Evolutionary conservation across 2,329 filamentous ascomycete species (phyloP).

Genomic region (Phaeosphaeria sp.): DNA sequence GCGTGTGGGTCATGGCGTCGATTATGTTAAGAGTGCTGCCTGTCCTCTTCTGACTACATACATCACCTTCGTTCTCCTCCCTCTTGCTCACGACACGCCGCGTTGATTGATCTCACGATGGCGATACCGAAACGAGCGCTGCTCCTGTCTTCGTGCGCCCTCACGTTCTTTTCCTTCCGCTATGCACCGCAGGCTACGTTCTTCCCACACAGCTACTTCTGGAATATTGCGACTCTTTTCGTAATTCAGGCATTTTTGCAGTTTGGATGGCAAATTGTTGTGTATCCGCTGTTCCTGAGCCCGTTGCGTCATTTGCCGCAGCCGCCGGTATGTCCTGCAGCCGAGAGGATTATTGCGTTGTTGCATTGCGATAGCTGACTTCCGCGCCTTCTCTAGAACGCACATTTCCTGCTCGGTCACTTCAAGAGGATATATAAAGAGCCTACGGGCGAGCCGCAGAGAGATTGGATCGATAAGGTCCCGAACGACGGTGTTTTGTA

Average conservation of each 20-base stretch:
- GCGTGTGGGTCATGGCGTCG: conserved; percentile 8
- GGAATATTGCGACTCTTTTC: conserved; percentile 52
- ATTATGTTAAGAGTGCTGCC: neutral
- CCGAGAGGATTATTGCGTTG: neutral
- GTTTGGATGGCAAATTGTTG: conserved; percentile 52
- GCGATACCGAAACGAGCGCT: conserved; percentile 35
- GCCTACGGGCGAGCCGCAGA: conserved; percentile 52
- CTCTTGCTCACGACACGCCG: neutral
- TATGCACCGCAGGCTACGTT: conserved; percentile 43
- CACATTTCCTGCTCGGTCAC: conserved; percentile 50
- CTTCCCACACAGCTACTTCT: conserved; percentile 39
- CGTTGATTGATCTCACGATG: conserved; percentile 21
- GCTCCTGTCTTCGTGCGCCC: conserved; percentile 28
- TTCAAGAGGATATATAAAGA: conserved; percentile 51
- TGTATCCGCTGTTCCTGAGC: conserved; percentile 66
- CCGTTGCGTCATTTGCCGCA: conserved; percentile 64
- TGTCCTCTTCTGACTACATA: neutral
- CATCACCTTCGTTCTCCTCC: neutral
- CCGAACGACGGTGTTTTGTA: conserved; percentile 63
- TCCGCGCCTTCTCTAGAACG: conserved; percentile 22
- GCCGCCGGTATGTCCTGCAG: conserved; percentile 52
- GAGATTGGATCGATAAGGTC: conserved; percentile 59
- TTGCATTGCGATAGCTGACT: neutral
- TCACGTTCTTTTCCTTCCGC: conserved; percentile 39
- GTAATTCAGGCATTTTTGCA: conserved; percentile 43